phyloP scores from a whole-genome alignment of 2,329 filamentous ascomycete species.

The Aspergillus proliferans region DNA sequence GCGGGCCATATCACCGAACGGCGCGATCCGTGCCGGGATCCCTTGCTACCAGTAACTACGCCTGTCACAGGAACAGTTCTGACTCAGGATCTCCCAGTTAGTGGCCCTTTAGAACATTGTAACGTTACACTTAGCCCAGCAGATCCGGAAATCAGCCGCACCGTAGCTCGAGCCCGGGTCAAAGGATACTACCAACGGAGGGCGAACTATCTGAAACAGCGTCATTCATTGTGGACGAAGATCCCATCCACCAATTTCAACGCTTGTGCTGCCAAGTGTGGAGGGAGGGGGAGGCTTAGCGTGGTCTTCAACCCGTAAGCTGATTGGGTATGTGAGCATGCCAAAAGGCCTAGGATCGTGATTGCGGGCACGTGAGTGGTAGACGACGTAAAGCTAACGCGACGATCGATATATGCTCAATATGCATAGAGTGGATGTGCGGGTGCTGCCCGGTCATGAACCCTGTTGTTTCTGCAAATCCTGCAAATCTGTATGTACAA shows the following conservation, averaged over 20 bases:
- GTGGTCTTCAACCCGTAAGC: not conserved
- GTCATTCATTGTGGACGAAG: not conserved
- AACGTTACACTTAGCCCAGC: no score
- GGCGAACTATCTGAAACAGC: not conserved
- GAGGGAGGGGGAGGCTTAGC: not conserved
- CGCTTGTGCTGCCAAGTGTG: not conserved
- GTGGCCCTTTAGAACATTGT: no score
- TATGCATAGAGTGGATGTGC: not conserved
- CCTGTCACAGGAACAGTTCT: not conserved
- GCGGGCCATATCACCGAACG: not conserved
- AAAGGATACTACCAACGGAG: not conserved
- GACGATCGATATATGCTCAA: not conserved
- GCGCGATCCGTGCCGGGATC: not conserved
- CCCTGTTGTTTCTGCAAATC: no score
- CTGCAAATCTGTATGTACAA: no score
- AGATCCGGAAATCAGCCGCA: no score
- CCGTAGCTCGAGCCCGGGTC: not conserved
- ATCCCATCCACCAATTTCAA: not conserved
- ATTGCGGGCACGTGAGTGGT: not conserved
- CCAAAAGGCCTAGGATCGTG: not conserved
- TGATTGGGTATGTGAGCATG: not conserved
- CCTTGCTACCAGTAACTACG: not conserved
- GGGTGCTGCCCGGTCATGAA: not conserved
- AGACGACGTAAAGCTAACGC: not conserved
- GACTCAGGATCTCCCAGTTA: no score